A percentile compares a stretch with the other conserved stretches of the same genome.
Evolutionary conservation across 1,284 basidiomycete species (phyloP).

Genomic region (Microbotryum silenes-acaulis): DNA sequence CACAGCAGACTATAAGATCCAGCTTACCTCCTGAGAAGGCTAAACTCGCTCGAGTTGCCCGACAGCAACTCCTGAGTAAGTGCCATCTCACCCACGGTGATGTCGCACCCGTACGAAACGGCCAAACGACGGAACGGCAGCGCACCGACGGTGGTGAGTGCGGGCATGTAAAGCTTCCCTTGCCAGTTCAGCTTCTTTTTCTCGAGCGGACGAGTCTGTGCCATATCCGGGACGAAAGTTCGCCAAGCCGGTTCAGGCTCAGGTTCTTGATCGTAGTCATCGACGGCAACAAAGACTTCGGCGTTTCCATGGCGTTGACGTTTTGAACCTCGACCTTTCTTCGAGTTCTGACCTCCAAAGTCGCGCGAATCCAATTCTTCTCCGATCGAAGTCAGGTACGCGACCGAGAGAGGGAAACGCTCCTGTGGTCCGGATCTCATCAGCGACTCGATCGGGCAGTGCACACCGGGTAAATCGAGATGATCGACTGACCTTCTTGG

Average conservation of each 20-base stretch:
- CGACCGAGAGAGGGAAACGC: conserved; percentile 26
- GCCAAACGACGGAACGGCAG: conserved; percentile 89
- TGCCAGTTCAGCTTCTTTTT: conserved; percentile 81
- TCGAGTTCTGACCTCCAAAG: background rate
- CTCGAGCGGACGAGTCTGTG: conserved; percentile 63
- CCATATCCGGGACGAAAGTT: conserved; percentile 38
- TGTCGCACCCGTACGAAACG: conserved; percentile 77
- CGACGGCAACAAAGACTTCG: background rate
- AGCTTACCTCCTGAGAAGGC: conserved; percentile 60
- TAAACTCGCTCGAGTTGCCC: conserved; percentile 85
- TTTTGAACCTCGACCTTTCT: background rate
- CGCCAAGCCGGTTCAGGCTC: conserved; percentile 10
- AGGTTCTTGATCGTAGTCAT: conserved; percentile 1
- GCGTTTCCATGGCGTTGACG: background rate
- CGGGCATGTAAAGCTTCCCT: conserved; percentile 76
- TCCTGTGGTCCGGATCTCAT: conserved; percentile 7
- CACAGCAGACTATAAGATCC: conserved; percentile 12
- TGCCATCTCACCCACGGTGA: conserved; percentile 87
- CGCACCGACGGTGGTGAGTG: conserved; percentile 92
- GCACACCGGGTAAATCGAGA: no score
- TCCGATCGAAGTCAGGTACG: conserved; percentile 30
- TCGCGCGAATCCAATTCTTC: conserved; percentile 29
- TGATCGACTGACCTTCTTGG: conserved; percentile 49
- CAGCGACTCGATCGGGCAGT: no score
- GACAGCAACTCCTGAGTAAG: conserved; percentile 37